Conservation (phyloP, 2,329 filamentous ascomycete species). For the Arthrocladium fulminans region DNA sequence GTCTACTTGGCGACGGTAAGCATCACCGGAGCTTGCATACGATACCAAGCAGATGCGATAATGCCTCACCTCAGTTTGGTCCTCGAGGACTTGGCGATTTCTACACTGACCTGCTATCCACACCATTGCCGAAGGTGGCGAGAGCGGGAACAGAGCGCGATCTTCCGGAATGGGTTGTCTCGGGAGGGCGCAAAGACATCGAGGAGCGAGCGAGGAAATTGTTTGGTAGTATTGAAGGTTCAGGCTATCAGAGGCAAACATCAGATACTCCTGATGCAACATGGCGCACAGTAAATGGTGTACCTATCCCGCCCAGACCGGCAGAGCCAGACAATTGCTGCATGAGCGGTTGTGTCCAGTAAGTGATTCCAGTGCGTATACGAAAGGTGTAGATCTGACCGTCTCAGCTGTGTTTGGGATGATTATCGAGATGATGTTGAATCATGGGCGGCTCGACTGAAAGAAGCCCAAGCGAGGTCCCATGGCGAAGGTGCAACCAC, state of each 20-base stretch:
- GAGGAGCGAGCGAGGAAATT: slow-evolving; percentile 55
- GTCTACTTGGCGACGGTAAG: neutral
- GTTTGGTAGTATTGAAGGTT: slow-evolving; percentile 73
- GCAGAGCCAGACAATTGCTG: slow-evolving; percentile 96
- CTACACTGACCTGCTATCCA: slow-evolving; percentile 35
- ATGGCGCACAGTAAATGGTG: slow-evolving; percentile 58
- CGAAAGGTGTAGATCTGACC: neutral
- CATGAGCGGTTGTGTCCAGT: slow-evolving; percentile 93
- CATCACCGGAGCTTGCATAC: neutral
- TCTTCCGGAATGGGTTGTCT: slow-evolving; percentile 18
- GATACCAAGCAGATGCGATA: slow-evolving; percentile 20
- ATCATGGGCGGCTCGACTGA: slow-evolving; percentile 63
- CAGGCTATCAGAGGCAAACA: slow-evolving; percentile 54
- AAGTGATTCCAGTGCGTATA: neutral
- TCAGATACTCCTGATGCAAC: slow-evolving; percentile 42
- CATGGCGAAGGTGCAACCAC: slow-evolving; percentile 12
- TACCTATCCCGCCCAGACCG: slow-evolving; percentile 73
- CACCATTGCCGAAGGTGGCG: slow-evolving; percentile 18
- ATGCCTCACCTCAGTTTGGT: slow-evolving; percentile 22
- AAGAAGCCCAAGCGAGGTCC: slow-evolving; percentile 48
- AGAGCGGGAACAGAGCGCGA: slow-evolving; percentile 6
- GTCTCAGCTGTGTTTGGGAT: slow-evolving; percentile 72
- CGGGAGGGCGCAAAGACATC: slow-evolving; percentile 20
- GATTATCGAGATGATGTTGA: slow-evolving; percentile 84
- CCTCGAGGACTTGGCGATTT: slow-evolving; percentile 36